Percentiles rank a stretch among this genome's conserved stretches.
These are phyloP conservation scores for Borealophlyctis nickersoniae DNA, from an alignment of 192 early-diverging fungal species.

Conservation along the genomic window DNA sequence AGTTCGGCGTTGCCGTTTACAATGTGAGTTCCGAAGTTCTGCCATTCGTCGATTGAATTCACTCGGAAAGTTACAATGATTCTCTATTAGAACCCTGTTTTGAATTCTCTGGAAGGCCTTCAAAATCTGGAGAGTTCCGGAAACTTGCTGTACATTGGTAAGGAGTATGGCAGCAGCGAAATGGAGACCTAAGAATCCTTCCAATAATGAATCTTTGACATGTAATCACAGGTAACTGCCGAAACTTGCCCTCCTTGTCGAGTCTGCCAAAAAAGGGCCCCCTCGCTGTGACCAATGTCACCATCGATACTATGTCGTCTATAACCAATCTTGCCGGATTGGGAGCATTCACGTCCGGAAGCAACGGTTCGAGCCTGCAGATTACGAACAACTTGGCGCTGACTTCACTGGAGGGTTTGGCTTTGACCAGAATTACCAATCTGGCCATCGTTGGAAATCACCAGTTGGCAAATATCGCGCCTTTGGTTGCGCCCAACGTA, in stretches of 20 bases:
- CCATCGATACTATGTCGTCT: neutral
- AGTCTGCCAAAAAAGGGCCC: neutral
- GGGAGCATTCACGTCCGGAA: slow-evolving; percentile 2
- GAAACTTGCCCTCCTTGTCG: neutral
- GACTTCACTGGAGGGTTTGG: slow-evolving; percentile 12
- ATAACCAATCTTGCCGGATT: slow-evolving; percentile 5
- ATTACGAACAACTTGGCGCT: slow-evolving; percentile 3
- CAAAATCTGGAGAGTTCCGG: slow-evolving; percentile 16
- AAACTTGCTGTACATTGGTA: slow-evolving; percentile 7
- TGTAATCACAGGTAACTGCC: too few species aligned
- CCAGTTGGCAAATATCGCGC: slow-evolving; percentile 1
- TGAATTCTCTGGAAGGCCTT: slow-evolving; percentile 18
- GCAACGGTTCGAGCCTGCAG: neutral
- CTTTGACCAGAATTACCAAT: slow-evolving; percentile 3
- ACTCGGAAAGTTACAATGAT: too few species aligned
- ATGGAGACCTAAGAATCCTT: too few species aligned
- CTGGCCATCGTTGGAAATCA: slow-evolving; percentile 18
- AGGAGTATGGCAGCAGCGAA: too few species aligned
- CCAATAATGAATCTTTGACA: too few species aligned
- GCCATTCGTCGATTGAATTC: too few species aligned
- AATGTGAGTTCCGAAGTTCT: neutral
- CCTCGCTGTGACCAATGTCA: slow-evolving; percentile 6
- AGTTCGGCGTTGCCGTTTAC: neutral
- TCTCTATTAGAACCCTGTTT: slow-evolving; percentile 11
- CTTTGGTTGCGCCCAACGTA: neutral